Evolutionary conservation across 352 stramenopile genomes (phyloP).

Genomic region (Phytopythium montanum): DNA sequence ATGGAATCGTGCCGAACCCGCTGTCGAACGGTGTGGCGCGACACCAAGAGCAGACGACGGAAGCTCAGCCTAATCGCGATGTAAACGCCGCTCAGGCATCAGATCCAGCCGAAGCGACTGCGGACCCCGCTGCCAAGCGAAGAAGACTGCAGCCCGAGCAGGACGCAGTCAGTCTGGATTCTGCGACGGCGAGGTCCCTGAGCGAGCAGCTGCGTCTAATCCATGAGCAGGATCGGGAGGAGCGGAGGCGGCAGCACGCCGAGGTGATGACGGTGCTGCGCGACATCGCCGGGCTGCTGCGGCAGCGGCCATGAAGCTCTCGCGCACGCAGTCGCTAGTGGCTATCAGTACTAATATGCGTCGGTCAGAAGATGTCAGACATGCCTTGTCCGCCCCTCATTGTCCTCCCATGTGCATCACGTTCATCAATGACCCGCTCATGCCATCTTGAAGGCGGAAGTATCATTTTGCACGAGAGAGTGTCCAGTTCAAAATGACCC

Average conservation of each 20-base stretch:
- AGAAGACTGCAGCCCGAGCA: neutral
- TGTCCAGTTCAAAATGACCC: no score
- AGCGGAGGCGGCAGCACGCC: conserved; percentile 46
- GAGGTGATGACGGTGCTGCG: conserved; percentile 50
- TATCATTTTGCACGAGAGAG: no score
- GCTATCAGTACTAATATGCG: neutral
- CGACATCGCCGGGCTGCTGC: conserved; percentile 35
- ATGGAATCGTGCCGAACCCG: neutral
- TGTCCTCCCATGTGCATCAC: no score
- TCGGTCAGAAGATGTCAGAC: no score
- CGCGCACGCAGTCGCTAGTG: neutral
- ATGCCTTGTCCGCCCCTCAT: no score
- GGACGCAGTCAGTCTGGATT: conserved; percentile 2
- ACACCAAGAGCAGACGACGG: neutral
- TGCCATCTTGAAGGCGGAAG: no score
- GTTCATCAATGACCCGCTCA: no score
- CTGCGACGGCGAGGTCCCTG: conserved; percentile 12
- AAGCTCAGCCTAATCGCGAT: neutral
- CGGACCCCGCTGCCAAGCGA: neutral
- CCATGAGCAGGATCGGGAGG: conserved; percentile 34
- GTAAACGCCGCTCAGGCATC: no score
- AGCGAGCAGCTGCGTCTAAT: conserved; percentile 31
- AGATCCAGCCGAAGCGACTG: neutral
- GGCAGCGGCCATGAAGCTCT: conserved; percentile 14
- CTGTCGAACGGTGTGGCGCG: neutral